These are phyloP conservation scores for Candida awuae DNA, from an alignment of 805 yeast species.

Conservation along the genomic window DNA sequence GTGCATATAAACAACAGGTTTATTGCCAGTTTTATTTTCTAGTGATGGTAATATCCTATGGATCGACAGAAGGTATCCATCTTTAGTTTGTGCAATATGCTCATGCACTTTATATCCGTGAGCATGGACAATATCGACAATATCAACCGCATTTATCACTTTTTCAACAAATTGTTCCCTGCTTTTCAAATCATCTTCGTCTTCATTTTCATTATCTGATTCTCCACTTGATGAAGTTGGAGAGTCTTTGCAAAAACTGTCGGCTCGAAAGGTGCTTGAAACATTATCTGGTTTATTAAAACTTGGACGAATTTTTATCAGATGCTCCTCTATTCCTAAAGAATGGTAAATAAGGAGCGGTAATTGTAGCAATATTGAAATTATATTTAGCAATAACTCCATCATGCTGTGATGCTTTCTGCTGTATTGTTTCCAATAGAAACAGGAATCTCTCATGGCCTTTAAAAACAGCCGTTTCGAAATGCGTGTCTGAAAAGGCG, in stretches of 20 bases:
- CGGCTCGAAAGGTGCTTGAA: conserved; percentile 6
- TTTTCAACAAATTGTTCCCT: conserved; percentile 10
- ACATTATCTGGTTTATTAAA: conserved; percentile 21
- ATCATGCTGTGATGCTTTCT: too few species aligned
- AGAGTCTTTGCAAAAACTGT: background rate
- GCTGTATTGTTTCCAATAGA: too few species aligned
- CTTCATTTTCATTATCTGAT: background rate
- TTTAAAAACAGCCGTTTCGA: too few species aligned
- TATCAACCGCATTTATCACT: conserved; percentile 24
- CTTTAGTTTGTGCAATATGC: conserved; percentile 69
- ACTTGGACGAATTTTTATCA: conserved; percentile 11
- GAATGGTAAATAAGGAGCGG: conserved; percentile 20
- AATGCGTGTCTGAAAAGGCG: too few species aligned
- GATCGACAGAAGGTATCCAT: conserved; percentile 68
- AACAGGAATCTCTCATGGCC: too few species aligned
- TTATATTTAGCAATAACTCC: conserved; percentile 1
- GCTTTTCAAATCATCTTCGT: too few species aligned
- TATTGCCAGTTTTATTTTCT: conserved; percentile 7
- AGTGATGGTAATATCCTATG: conserved; percentile 48
- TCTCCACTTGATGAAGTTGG: background rate
- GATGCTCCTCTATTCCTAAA: conserved; percentile 16
- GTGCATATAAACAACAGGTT: conserved; percentile 63
- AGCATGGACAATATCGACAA: conserved; percentile 27
- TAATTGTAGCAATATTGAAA: conserved; percentile 16
- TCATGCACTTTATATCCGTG: conserved; percentile 66